Evolutionary conservation across 306 rosid genomes (phyloP).

Genomic region (Psophocarpus tetragonolobus): DNA sequence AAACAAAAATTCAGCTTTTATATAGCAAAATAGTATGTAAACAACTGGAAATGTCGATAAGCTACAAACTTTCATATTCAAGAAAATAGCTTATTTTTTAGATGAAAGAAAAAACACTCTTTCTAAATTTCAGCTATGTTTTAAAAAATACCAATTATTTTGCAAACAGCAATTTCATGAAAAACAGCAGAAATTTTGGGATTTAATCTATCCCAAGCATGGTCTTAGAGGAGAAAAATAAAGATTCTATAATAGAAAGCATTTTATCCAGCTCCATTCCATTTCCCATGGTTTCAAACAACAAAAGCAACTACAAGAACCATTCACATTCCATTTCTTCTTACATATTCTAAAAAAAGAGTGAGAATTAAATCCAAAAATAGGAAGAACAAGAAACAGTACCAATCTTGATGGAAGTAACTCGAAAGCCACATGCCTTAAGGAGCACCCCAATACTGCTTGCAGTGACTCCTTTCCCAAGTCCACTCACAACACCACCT

Average conservation of each 20-base stretch:
- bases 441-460: slow-evolving; percentile 83
- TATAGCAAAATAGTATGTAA: too few species aligned
- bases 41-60: too few species aligned
- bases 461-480: slow-evolving; percentile 89
- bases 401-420: slow-evolving; percentile 87
- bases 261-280: background rate
- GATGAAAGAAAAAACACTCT: too few species aligned
- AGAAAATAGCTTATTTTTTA: too few species aligned
- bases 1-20: too few species aligned
- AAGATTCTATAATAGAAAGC: background rate
- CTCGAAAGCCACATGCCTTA: slow-evolving; percentile 80
- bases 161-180: too few species aligned
- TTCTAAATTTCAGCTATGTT: too few species aligned
- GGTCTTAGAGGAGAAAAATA: background rate
- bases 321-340: background rate
- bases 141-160: too few species aligned
- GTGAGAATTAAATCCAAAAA: slow-evolving; percentile 6
- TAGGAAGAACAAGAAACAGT: background rate
- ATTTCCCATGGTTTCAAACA: background rate
- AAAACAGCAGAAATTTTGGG: too few species aligned
- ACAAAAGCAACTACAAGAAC: background rate
- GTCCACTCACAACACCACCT: slow-evolving; percentile 93
- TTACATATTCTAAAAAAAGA: background rate
- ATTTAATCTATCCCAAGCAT: too few species aligned
- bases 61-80: too few species aligned